Percentiles rank a stretch among this genome's conserved stretches.
phyloP scores from a whole-genome alignment of 192 early-diverging fungal species.

The Umbelopsis sp. region DNA sequence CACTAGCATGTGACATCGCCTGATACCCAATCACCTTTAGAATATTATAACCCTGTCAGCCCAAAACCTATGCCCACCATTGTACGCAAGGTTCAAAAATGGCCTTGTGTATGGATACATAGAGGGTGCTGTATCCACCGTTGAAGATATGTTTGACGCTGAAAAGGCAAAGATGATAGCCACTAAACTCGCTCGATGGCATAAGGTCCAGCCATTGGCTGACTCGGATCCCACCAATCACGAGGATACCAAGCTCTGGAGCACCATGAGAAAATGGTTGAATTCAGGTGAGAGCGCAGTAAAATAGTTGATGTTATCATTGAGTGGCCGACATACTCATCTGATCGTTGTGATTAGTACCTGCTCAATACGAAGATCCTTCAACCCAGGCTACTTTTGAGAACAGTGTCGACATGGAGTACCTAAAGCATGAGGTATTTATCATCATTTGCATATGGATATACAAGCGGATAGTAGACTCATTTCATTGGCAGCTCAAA shows the following conservation, averaged over 20 bases:
- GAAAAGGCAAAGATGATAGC: slow-evolving; percentile 80
- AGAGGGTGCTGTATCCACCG: slow-evolving; percentile 68
- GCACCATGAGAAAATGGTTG: slow-evolving; percentile 74
- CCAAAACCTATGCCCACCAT: slow-evolving; percentile 69
- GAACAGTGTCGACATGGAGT: slow-evolving; percentile 48
- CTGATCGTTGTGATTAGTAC: slow-evolving; percentile 45
- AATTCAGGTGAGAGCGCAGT: slow-evolving; percentile 49
- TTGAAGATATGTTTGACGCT: slow-evolving; percentile 74
- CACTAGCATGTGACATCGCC: background rate
- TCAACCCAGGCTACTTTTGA: slow-evolving; percentile 59
- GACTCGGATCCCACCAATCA: slow-evolving; percentile 30
- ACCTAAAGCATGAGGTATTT: slow-evolving; percentile 47
- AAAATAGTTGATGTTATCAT: background rate
- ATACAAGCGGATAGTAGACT: background rate
- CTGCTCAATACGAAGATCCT: slow-evolving; percentile 55
- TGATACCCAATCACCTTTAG: slow-evolving; percentile 40
- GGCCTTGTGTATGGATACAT: slow-evolving; percentile 93
- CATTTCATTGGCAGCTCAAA: background rate
- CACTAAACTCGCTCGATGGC: slow-evolving; percentile 79
- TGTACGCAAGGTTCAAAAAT: slow-evolving; percentile 88
- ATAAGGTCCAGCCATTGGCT: slow-evolving; percentile 59
- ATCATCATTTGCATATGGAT: slow-evolving; percentile 26
- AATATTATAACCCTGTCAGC: slow-evolving; percentile 78
- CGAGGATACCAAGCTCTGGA: slow-evolving; percentile 55
- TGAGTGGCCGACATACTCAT: background rate